Evolutionary conservation across 2,329 filamentous ascomycete species (phyloP).

Genomic region (Sclerotinia glacialis): DNA sequence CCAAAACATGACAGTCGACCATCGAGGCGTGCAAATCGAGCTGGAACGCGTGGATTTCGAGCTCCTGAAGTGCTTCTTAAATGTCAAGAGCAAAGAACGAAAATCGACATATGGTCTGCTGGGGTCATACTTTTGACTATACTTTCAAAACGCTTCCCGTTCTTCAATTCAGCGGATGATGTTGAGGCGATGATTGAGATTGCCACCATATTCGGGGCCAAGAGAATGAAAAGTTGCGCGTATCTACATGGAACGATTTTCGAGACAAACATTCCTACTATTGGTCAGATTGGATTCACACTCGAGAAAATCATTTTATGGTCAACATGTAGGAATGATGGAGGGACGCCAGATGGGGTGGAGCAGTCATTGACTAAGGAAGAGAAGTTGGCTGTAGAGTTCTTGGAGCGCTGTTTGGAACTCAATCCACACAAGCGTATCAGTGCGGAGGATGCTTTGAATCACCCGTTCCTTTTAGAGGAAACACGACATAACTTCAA

Average conservation of each 20-base stretch:
- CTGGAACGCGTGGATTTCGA: slow-evolving; percentile 91
- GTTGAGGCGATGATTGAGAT: slow-evolving; percentile 98
- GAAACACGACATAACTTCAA: slow-evolving; percentile 47
- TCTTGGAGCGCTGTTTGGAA: slow-evolving; percentile 70
- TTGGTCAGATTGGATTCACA: slow-evolving; percentile 79
- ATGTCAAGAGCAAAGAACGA: slow-evolving; percentile 89
- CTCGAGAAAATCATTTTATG: slow-evolving; percentile 94
- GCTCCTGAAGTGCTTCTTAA: slow-evolving; percentile 96
- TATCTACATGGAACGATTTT: slow-evolving; percentile 87
- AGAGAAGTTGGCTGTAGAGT: slow-evolving; percentile 70
- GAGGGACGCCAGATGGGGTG: slow-evolving; percentile 49
- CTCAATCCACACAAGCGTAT: slow-evolving; percentile 72
- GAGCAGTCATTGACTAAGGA: slow-evolving; percentile 57
- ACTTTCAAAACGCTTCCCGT: slow-evolving; percentile 86
- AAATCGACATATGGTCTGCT: slow-evolving; percentile 95
- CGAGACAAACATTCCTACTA: slow-evolving; percentile 87
- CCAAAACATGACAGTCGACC: slow-evolving; percentile 87
- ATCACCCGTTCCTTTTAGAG: slow-evolving; percentile 64
- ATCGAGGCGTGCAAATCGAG: slow-evolving; percentile 86
- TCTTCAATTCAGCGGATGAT: slow-evolving; percentile 98
- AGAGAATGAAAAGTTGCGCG: slow-evolving; percentile 78
- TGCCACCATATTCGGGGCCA: slow-evolving; percentile 85
- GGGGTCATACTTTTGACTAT: slow-evolving; percentile 98
- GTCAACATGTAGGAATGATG: slow-evolving; percentile 77
- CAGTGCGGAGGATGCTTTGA: slow-evolving; percentile 69